A percentile compares a stretch with the other conserved stretches of the same genome.
Evolutionary conservation across 2,329 filamentous ascomycete species (phyloP).

Genomic region (Dothidotthia symphoricarpi): DNA sequence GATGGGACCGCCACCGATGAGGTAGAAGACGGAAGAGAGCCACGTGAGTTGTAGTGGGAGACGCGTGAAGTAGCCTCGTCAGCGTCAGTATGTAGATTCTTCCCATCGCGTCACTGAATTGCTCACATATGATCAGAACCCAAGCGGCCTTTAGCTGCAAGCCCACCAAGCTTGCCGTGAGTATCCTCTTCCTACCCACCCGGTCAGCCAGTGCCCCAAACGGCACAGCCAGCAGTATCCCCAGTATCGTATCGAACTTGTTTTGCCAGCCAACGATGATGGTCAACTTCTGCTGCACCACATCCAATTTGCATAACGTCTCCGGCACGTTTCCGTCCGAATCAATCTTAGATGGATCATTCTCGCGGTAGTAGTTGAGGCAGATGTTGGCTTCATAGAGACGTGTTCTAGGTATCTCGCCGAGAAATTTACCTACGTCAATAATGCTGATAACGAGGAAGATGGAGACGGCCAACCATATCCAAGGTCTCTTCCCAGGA

Average conservation of each 20-base stretch:
- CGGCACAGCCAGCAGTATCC: constrained; percentile 50
- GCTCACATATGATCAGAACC: constrained; percentile 36
- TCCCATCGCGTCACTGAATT: neutral
- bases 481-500: constrained; percentile 30
- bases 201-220: constrained; percentile 52
- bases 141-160: constrained; percentile 37
- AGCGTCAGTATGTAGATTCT: constrained; percentile 4
- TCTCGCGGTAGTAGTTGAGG: constrained; percentile 44
- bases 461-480: constrained; percentile 35
- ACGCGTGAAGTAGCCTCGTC: constrained; percentile 32
- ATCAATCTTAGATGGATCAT: constrained; percentile 47
- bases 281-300: constrained; percentile 51
- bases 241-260: constrained; percentile 47
- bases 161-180: constrained; percentile 46
- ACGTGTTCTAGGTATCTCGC: constrained; percentile 48
- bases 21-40: constrained; percentile 47
- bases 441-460: constrained; percentile 46
- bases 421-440: constrained; percentile 48
- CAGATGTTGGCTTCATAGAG: constrained; percentile 53
- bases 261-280: constrained; percentile 53
- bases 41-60: constrained; percentile 51
- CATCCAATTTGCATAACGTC: constrained; percentile 51
- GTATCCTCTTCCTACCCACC: constrained; percentile 48
- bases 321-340: constrained; percentile 47
- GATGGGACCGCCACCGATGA: constrained; percentile 50